A percentile compares a stretch with the other conserved stretches of the same genome.
These are phyloP conservation scores for Saturnispora besseyi DNA, from an alignment of 805 yeast genomes.

Conservation along the genomic window DNA sequence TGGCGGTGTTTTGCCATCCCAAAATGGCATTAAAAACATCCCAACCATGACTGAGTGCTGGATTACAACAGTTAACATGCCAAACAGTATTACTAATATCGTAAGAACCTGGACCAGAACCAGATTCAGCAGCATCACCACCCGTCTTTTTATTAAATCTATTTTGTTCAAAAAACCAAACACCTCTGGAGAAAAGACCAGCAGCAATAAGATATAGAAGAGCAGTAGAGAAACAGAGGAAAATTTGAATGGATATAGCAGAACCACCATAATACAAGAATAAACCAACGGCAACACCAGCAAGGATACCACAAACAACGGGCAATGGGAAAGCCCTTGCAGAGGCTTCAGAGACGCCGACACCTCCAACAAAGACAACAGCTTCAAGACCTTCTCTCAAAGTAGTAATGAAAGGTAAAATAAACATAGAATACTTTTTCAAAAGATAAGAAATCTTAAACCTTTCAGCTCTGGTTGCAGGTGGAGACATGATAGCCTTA, in stretches of 20 bases:
- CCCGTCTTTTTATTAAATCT: conserved; percentile 57
- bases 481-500: conserved; percentile 56
- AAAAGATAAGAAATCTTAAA: conserved; percentile 43
- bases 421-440: conserved; percentile 73
- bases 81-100: conserved; percentile 68
- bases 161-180: conserved; percentile 76
- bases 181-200: conserved; percentile 82
- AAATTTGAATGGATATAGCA: conserved; percentile 65
- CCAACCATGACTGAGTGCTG: conserved; percentile 85
- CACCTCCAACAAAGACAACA: conserved; percentile 89
- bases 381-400: conserved; percentile 94
- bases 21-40: conserved; percentile 84
- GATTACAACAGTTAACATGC: conserved; percentile 95
- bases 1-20: conserved; percentile 95
- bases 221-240: conserved; percentile 75
- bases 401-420: conserved; percentile 78
- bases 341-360: conserved; percentile 44
- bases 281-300: conserved; percentile 63
- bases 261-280: conserved; percentile 74
- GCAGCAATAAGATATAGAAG: conserved; percentile 80
- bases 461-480: conserved; percentile 37
- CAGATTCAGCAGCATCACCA: conserved; percentile 86
- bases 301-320: conserved; percentile 69
- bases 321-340: conserved; percentile 72
- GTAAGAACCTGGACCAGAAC: conserved; percentile 89